Evolutionary conservation across 2,329 filamentous ascomycete genomes (phyloP).

Genomic region (Fusarium avenaceum): DNA sequence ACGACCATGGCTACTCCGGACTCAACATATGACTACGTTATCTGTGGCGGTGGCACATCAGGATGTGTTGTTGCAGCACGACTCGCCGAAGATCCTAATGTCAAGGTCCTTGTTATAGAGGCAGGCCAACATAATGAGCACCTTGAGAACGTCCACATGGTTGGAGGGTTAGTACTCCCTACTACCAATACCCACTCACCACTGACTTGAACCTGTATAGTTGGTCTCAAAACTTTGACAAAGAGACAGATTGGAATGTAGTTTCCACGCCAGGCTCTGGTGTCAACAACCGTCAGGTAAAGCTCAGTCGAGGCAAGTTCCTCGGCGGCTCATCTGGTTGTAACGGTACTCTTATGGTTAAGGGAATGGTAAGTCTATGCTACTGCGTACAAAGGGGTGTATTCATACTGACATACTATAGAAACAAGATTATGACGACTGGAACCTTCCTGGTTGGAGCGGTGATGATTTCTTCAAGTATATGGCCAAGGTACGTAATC

Average conservation of each 20-base stretch:
- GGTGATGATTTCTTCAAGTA: constrained; percentile 69
- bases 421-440: constrained; percentile 67
- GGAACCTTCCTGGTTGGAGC: constrained; percentile 67
- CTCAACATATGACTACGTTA: constrained; percentile 52
- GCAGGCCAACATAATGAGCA: constrained; percentile 58
- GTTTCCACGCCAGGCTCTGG: constrained; percentile 56
- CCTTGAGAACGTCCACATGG: constrained; percentile 65
- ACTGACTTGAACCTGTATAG: constrained; percentile 24
- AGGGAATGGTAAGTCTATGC: constrained; percentile 53
- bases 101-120: constrained; percentile 54
- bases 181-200: no score
- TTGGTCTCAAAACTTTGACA: constrained; percentile 63
- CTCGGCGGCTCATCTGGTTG: constrained; percentile 64
- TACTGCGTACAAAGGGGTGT: no score
- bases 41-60: constrained; percentile 56
- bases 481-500: constrained; percentile 63
- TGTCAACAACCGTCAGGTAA: constrained; percentile 60
- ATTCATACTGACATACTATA: not conserved
- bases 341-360: constrained; percentile 65
- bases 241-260: constrained; percentile 66
- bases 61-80: constrained; percentile 56
- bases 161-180: constrained; percentile 57
- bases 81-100: constrained; percentile 53
- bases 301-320: constrained; percentile 63
- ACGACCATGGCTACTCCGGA: constrained; percentile 39